Evolutionary conservation across 2,329 filamentous ascomycete species (phyloP), one percentile per base, ranked within the genome.

Genomic region (Calcarisporium arbuscula): DNA sequence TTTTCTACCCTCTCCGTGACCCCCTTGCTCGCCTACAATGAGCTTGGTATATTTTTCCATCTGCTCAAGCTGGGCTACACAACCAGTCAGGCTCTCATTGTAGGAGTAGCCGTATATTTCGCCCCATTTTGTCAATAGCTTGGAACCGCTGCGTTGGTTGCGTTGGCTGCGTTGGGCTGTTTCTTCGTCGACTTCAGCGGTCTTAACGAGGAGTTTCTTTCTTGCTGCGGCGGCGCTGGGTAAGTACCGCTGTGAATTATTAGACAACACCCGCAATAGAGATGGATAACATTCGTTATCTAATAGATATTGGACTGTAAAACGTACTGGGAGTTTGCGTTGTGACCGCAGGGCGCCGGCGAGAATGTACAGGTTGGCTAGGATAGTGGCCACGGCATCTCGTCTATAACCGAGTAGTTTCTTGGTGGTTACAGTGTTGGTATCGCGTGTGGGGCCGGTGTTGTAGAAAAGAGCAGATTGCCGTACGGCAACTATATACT

Each of bases 401-500:
- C 74, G 61, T 9, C 74, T 62, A 39, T 66, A 68, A 5, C 60
- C 56, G 8, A 77, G 58, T 4, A 78, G 58, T 15, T 62, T 61
- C 37, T 65, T 62, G 1, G 65, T 64, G 9, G 67, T 68, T n/a
- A 65, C 56, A 8, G 67, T 60, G 41, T 70, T 65, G n/a, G n/a
- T n/a, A 39, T 70, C 68, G 31, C 67, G 60, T 34, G 72, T 61
- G 42, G 68, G 70, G 21, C 64, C 64, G 2, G 72, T 68, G 37
- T 74, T 68, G 48, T 77, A 77, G 46, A 74, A 74, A 12, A 77
- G 53, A 2, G 70, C 71, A 3, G 72, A 71, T 46, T 78, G 73
- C 6, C 74, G 68, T 5, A 78, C 65, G 14, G 70, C 63, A 18
- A 77, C 67, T 36, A 77, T 62, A 40, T 76, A 69, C 42, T 77